phyloP scores from a whole-genome alignment of 2,329 filamentous ascomycete species.

The Setomelanomma holmii region DNA sequence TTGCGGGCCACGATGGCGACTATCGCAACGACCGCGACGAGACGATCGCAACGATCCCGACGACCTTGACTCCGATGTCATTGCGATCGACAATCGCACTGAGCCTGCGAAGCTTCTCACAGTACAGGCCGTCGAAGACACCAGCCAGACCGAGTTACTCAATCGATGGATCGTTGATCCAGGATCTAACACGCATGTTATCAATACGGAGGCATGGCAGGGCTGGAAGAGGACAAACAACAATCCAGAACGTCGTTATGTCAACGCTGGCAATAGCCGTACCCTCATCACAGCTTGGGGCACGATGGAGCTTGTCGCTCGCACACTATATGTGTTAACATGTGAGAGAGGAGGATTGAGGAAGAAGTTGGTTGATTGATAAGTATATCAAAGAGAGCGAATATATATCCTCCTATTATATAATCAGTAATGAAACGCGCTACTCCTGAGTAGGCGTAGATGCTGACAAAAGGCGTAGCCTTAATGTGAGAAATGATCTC shows the following conservation, averaged over 20 bases:
- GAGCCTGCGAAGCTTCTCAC: not conserved
- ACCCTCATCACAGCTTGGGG: slow-evolving; percentile 5
- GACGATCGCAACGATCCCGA: not conserved
- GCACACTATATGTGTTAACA: not conserved
- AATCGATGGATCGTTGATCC: not conserved
- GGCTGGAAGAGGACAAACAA: not conserved
- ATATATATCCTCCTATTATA: too few relatives aligned
- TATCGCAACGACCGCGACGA: too few relatives aligned
- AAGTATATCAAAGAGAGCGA: too few relatives aligned
- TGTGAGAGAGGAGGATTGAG: too few relatives aligned
- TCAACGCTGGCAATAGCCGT: not conserved
- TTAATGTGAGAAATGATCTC: too few relatives aligned
- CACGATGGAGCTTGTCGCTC: not conserved
- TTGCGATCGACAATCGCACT: not conserved
- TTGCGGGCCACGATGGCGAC: not conserved
- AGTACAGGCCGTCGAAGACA: not conserved
- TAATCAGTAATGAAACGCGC: too few relatives aligned
- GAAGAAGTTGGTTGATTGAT: too few relatives aligned
- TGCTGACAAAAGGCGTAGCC: too few relatives aligned
- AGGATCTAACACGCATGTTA: not conserved
- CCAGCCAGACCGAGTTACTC: not conserved
- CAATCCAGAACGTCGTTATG: not conserved
- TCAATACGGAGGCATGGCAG: not conserved
- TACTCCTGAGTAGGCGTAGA: too few relatives aligned
- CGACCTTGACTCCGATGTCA: not conserved